phyloP scores from a whole-genome alignment of 176 grass and related monocot genomes.

The Aegilops bicornis region DNA sequence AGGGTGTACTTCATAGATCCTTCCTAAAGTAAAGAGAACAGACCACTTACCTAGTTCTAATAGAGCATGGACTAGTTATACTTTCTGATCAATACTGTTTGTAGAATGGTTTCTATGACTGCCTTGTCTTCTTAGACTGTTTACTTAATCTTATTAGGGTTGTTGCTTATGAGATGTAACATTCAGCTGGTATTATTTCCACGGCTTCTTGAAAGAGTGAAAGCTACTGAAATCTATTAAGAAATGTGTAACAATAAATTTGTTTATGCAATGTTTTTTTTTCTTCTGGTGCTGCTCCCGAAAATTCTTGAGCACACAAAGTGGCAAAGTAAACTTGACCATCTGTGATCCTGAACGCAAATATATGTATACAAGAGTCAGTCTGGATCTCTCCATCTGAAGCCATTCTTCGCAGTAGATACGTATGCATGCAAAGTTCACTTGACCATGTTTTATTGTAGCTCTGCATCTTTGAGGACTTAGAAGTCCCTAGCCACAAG shows the following conservation, averaged over 20 bases:
- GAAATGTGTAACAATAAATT: neutral
- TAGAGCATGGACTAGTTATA: neutral
- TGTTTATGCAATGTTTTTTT: neutral
- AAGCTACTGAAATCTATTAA: neutral
- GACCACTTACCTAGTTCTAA: neutral
- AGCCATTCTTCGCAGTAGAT: neutral
- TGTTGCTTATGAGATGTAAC: neutral
- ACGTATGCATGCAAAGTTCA: neutral
- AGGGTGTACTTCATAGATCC: neutral
- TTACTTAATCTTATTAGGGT: conserved; percentile 13
- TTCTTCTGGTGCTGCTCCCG: neutral
- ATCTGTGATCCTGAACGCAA: neutral
- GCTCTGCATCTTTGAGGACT: conserved; percentile 77
- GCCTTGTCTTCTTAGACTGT: neutral
- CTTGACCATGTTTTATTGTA: neutral
- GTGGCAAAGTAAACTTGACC: neutral
- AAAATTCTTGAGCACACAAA: neutral
- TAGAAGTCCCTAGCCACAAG: conserved; percentile 74
- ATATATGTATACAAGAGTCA: neutral
- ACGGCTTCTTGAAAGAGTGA: neutral
- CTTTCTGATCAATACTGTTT: neutral
- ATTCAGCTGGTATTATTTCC: neutral
- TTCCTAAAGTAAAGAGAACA: neutral
- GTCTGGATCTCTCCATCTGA: neutral
- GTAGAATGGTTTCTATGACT: neutral